Percentiles rank a stretch among this genome's conserved stretches.
Evolutionary conservation across 129 eudicot species (phyloP).

Genomic region (Logfia minima): DNA sequence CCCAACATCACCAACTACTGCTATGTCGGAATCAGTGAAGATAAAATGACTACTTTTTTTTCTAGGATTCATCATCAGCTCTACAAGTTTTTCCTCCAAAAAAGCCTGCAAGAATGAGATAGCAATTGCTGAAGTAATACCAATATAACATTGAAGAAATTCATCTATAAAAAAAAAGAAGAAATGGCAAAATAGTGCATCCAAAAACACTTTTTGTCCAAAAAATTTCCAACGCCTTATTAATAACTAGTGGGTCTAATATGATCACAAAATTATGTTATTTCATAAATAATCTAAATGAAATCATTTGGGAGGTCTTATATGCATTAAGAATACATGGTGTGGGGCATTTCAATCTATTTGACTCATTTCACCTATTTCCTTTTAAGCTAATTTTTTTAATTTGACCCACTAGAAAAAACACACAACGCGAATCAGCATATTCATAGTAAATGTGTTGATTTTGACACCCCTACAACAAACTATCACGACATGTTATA

Average conservation of each 20-base stretch:
- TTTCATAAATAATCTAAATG: not conserved
- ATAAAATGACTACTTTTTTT: conserved; percentile 53
- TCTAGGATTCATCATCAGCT: conserved; percentile 43
- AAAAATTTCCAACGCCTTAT: not conserved
- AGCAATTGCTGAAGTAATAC: conserved; percentile 13
- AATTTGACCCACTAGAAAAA: not conserved
- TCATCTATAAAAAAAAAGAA: conserved; percentile 3
- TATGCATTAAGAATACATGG: not conserved
- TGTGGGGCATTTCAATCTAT: not conserved
- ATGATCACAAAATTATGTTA: conserved; percentile 6
- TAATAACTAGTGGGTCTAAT: not conserved
- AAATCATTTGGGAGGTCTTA: not conserved
- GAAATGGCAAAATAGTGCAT: not conserved
- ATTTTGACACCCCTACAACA: not conserved
- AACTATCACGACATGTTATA: not conserved
- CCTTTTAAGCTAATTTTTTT: not conserved
- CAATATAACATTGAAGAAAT: conserved; percentile 15
- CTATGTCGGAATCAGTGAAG: conserved; percentile 87
- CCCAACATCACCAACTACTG: conserved; percentile 74
- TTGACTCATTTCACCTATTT: not conserved
- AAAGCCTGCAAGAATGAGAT: conserved; percentile 55
- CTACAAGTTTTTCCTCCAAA: conserved; percentile 60
- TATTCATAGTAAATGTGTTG: too few relatives aligned
- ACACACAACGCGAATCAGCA: too few relatives aligned
- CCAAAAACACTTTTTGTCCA: not conserved